Evolutionary conservation across 345 rosid genomes (phyloP).

Genomic region (Linum trigynum): DNA sequence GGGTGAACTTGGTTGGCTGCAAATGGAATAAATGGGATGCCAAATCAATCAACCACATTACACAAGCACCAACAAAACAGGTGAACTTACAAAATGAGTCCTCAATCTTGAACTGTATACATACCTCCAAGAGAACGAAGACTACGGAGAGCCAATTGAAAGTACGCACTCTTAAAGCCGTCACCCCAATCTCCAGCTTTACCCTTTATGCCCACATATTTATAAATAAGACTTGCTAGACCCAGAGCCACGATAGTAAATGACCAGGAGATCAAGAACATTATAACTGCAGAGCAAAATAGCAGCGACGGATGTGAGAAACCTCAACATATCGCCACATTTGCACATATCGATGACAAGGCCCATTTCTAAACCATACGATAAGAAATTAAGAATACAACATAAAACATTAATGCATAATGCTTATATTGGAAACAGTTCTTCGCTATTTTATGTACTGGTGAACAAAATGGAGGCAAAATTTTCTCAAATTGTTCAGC

Average conservation of each 20-base stretch:
- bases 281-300: slow-evolving; percentile 70
- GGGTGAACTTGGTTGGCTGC: slow-evolving; percentile 99
- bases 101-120: slow-evolving; percentile 1
- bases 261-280: slow-evolving; percentile 99
- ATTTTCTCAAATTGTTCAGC: neutral
- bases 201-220: slow-evolving; percentile 92
- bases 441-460: neutral
- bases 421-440: neutral
- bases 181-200: slow-evolving; percentile 99
- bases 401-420: neutral
- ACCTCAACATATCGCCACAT: slow-evolving; percentile 1
- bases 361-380: neutral
- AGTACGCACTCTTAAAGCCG: slow-evolving; percentile 99
- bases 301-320: slow-evolving; percentile 14
- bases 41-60: neutral
- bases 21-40: slow-evolving; percentile 3
- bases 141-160: slow-evolving; percentile 97
- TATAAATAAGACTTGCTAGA: slow-evolving; percentile 94
- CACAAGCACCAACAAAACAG: neutral
- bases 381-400: neutral
- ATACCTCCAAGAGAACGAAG: slow-evolving; percentile 99
- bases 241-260: slow-evolving; percentile 90
- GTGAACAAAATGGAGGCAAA: neutral
- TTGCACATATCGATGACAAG: neutral
- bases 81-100: neutral